Evolutionary conservation across 1,284 basidiomycete species (phyloP), one percentile per base, ranked within the genome.

Genomic region (Coriolopsis trogii): DNA sequence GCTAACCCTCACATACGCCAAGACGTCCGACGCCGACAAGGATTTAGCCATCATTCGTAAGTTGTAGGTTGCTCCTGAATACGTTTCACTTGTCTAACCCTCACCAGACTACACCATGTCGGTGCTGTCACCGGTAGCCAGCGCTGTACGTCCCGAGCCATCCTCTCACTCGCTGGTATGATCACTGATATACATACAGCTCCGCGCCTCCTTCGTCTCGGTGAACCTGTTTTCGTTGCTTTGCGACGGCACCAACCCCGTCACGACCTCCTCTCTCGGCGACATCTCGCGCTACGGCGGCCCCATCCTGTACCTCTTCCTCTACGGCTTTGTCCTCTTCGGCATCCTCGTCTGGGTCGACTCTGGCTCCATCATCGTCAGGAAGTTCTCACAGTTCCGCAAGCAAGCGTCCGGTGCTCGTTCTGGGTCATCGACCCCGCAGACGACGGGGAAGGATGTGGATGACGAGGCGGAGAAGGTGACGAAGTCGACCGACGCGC

Each of bases 141-240:
- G 80, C 62, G 76, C 86, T 34, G 87, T 89, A 68, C 62, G 84
- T 79, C 9, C 36, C 3, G 18, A 24, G 5, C 21, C 3, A 12
- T 10, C 9, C 7, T 18, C 13, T 18, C 3, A 23, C 21, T 18
- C 8, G 13, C 25, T 4, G 30, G 12, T 18, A 20, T 16, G 13
- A 58, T 57, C 18, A 33, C 3, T 13, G 1, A 38, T n/a, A 3
- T 9, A 28, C 25, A 20, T 29, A 38, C 41, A 81, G 82, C 58
- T 80, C 24, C 78, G 89, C 38, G 84, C 89, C 0, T 80, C 81
- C 1, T 76, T 91, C 26, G 79, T 93, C 12, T 87, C 87, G 0
- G 76, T 90, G 62, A 92, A 93, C 65, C 67, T 90, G 2, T 93
- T 92, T 67, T 86, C 83, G 6, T 72, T 92, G 15, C 80, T 91